Evolutionary conservation across 352 stramenopile genomes (phyloP).

Genomic region (Phytophthora melonis): DNA sequence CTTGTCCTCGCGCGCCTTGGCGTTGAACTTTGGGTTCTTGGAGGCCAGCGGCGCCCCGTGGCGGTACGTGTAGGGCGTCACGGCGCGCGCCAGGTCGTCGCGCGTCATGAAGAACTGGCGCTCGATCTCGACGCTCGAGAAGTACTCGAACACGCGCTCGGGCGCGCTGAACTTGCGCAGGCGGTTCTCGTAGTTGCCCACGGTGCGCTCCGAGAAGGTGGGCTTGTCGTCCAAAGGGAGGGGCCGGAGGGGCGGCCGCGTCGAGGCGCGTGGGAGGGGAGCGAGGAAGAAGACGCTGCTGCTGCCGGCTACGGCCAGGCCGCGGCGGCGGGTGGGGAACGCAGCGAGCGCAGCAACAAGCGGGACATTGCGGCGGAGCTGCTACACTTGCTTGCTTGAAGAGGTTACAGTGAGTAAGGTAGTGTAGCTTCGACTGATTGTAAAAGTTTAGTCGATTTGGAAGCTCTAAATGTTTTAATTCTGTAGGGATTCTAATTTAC

Average conservation of each 20-base stretch:
- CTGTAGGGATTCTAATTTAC: no score
- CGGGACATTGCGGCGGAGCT: no score
- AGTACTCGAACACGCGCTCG: conserved; percentile 92
- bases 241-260: no score
- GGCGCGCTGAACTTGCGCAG: conserved; percentile 85
- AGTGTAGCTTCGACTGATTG: no score
- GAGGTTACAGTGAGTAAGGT: no score
- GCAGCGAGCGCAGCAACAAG: no score
- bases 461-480: no score
- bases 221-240: conserved; percentile 31
- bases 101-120: conserved; percentile 87
- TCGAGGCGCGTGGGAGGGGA: background rate
- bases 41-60: conserved; percentile 73
- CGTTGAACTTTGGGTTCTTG: conserved; percentile 89
- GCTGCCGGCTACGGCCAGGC: no score
- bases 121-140: conserved; percentile 87
- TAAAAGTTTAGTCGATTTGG: no score
- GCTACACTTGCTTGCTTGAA: no score
- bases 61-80: conserved; percentile 88
- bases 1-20: conserved; percentile 62
- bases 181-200: conserved; percentile 92
- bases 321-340: no score
- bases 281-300: no score
- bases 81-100: conserved; percentile 79
- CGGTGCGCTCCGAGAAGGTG: conserved; percentile 80